These are phyloP conservation scores for Diaporthe destruens DNA, from an alignment of 2,329 filamentous ascomycete species.

Conservation along the genomic window DNA sequence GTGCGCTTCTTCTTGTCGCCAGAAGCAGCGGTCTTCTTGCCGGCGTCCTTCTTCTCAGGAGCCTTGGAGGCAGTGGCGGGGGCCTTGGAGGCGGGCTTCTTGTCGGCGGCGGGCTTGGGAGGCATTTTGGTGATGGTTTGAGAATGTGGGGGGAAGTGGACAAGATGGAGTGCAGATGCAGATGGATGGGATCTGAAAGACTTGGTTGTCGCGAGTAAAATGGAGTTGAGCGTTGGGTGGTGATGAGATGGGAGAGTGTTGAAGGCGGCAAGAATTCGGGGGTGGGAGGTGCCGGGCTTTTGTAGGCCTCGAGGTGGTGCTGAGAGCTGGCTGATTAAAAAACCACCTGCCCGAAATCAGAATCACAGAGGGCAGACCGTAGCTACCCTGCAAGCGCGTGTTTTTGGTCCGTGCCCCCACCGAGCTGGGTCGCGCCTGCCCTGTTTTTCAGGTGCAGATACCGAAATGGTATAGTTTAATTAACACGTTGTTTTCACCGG, in stretches of 20 bases:
- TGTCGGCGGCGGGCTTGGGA: constrained; percentile 97
- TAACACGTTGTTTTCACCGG: no score
- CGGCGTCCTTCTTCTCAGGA: constrained; percentile 98
- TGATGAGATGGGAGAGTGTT: constrained; percentile 59
- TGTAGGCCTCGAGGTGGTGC: neutral
- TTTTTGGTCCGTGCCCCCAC: no score
- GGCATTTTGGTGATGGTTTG: constrained; percentile 77
- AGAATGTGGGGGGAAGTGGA: constrained; percentile 33
- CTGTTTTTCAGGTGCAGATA: neutral
- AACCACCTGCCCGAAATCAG: no score
- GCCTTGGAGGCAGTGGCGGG: constrained; percentile 78
- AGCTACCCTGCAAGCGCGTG: no score
- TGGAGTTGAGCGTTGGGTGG: constrained; percentile 50
- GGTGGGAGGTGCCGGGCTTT: constrained; percentile 56
- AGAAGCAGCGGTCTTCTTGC: constrained; percentile 98
- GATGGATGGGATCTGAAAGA: constrained; percentile 43
- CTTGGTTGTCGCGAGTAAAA: constrained; percentile 45
- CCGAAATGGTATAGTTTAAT: no score
- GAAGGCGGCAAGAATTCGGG: constrained; percentile 60
- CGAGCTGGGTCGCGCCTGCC: no score
- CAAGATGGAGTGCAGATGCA: constrained; percentile 43
- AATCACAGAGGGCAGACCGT: no score
- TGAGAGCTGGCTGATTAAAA: no score
- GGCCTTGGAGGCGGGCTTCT: constrained; percentile 99
- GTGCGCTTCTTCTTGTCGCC: constrained; percentile 99